Percentiles rank a stretch among this genome's conserved stretches.
Conservation (phyloP, 1,284 basidiomycete species). For the Ganoderma boninense region DNA sequence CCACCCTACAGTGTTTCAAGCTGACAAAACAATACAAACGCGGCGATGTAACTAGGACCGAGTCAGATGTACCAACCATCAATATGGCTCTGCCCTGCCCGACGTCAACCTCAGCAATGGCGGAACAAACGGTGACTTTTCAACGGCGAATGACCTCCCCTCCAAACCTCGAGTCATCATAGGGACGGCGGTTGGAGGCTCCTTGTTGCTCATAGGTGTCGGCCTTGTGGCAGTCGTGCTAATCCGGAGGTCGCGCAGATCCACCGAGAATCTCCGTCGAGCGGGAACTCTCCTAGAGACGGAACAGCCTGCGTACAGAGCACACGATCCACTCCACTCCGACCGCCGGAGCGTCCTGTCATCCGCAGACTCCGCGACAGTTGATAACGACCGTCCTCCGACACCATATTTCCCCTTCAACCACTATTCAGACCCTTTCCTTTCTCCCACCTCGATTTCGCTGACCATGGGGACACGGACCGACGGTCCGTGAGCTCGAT, state of each 20-base stretch:
- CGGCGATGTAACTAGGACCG: constrained; percentile 12
- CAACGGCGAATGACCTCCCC: neutral
- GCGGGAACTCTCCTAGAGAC: constrained; percentile 5
- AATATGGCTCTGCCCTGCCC: neutral
- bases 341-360: constrained; percentile 5
- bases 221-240: constrained; percentile 12
- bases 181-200: constrained; percentile 13
- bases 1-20: neutral
- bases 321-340: constrained; percentile 10
- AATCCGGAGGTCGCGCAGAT: constrained; percentile 12
- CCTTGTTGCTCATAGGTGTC: constrained; percentile 2
- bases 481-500: neutral
- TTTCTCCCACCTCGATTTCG: neutral
- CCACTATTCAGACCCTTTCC: constrained; percentile 2
- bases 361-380: constrained; percentile 8
- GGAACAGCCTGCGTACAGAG: constrained; percentile 10
- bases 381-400: neutral
- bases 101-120: neutral
- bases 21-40: neutral
- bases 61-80: constrained; percentile 10
- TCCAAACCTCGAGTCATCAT: constrained; percentile 1
- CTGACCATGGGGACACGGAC: neutral
- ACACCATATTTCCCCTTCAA: constrained; percentile 7
- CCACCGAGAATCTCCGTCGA: neutral
- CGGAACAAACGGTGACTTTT: neutral